Evolutionary conservation across 2,329 filamentous ascomycete species (phyloP).

Genomic region (Xylariaceae sp.): DNA sequence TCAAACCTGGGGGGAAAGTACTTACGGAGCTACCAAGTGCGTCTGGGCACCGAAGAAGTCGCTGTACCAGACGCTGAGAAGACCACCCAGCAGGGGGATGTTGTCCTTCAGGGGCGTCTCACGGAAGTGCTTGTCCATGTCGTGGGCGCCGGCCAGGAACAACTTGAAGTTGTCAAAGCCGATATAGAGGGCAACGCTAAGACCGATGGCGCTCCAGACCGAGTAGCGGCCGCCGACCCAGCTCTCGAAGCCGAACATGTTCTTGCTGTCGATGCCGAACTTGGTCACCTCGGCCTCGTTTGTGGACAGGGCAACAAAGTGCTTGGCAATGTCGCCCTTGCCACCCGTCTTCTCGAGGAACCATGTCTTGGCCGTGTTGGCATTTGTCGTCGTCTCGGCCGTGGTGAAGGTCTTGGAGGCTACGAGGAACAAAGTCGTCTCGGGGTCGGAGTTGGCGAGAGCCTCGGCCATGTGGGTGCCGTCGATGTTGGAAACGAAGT

Average conservation of each 20-base stretch:
- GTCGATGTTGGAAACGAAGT: constrained; percentile 99
- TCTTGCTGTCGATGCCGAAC: constrained; percentile 97
- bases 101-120: constrained; percentile 88
- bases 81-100: constrained; percentile 85
- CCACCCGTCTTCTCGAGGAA: constrained; percentile 76
- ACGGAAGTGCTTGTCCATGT: constrained; percentile 98
- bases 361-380: constrained; percentile 95
- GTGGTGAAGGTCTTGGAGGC: constrained; percentile 99
- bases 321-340: constrained; percentile 89
- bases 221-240: constrained; percentile 99
- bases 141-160: constrained; percentile 89
- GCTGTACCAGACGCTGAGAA: constrained; percentile 97
- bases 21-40: constrained; percentile 89
- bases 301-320: constrained; percentile 96
- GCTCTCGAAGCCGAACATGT: constrained; percentile 99
- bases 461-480: constrained; percentile 97
- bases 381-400: constrained; percentile 93
- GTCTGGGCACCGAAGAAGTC: constrained; percentile 99
- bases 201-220: constrained; percentile 96
- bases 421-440: constrained; percentile 97
- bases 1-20: constrained; percentile 19
- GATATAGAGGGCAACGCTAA: constrained; percentile 91
- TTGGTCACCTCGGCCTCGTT: constrained; percentile 94
- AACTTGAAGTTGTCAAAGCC: constrained; percentile 97
- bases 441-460: constrained; percentile 79